Evolutionary conservation across 805 yeast species (phyloP).

Genomic region (Candida corydali): DNA sequence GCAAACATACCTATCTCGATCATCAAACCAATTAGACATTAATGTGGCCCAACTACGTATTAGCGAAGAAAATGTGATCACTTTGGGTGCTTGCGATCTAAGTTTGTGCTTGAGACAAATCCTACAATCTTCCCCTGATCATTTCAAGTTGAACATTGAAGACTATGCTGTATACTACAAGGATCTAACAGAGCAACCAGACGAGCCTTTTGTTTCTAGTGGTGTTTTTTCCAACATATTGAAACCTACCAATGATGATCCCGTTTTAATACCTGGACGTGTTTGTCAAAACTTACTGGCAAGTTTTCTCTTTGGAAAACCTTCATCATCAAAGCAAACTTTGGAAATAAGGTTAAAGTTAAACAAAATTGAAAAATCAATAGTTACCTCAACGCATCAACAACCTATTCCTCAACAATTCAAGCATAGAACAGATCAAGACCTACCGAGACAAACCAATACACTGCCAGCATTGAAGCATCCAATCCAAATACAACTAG

Average conservation of each 20-base stretch:
- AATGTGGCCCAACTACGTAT: constrained; percentile 37
- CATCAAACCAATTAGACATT: constrained; percentile 28
- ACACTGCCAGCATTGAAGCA: constrained; percentile 1
- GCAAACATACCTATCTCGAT: constrained; percentile 40
- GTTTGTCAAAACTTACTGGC: constrained; percentile 57
- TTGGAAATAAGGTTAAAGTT: constrained; percentile 54
- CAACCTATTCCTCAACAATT: constrained; percentile 11
- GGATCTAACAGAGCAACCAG: constrained; percentile 45
- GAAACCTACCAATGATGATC: constrained; percentile 16
- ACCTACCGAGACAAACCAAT: too few relatives aligned
- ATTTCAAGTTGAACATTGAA: constrained; percentile 33
- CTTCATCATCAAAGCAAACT: constrained; percentile 42
- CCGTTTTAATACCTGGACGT: constrained; percentile 43
- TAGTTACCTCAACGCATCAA: constrained; percentile 10
- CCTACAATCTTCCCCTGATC: constrained; percentile 37
- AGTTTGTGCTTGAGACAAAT: constrained; percentile 36
- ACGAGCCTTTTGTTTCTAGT: constrained; percentile 43
- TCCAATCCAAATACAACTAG: constrained; percentile 2
- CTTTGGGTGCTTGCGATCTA: constrained; percentile 41
- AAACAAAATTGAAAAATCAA: constrained; percentile 28
- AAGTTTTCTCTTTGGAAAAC: constrained; percentile 36
- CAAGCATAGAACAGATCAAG: constrained; percentile 1
- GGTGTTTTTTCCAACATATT: constrained; percentile 34
- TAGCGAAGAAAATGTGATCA: constrained; percentile 25
- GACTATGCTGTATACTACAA: constrained; percentile 45